Evolutionary conservation across 1,284 basidiomycete species (phyloP).

Genomic region (Irpex lacteus): DNA sequence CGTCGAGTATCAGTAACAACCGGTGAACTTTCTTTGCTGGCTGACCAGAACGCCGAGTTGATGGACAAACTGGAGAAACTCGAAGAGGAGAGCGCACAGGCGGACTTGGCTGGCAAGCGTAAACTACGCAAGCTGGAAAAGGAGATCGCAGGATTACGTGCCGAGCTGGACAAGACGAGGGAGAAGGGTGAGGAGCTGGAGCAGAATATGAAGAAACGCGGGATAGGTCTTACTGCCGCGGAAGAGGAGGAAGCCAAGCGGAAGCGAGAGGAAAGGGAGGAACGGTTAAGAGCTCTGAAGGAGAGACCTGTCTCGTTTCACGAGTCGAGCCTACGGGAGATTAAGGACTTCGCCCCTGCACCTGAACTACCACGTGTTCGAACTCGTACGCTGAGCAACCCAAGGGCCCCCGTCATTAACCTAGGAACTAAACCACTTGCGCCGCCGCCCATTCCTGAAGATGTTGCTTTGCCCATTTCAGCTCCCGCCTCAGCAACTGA

Average conservation of each 20-base stretch:
- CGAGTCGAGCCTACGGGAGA: slow-evolving; percentile 12
- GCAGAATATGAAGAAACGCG: slow-evolving; percentile 41
- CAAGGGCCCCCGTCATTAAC: slow-evolving; percentile 2
- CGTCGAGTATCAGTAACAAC: slow-evolving; percentile 65
- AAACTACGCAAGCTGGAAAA: slow-evolving; percentile 71
- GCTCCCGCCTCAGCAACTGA: neutral
- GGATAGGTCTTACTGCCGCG: slow-evolving; percentile 34
- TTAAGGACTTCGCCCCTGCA: slow-evolving; percentile 62
- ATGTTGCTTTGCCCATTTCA: neutral
- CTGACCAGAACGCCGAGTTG: slow-evolving; percentile 81
- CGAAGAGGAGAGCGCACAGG: slow-evolving; percentile 63
- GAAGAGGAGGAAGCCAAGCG: slow-evolving; percentile 25
- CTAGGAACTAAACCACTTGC: neutral
- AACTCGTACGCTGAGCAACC: neutral
- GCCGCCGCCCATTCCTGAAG: neutral
- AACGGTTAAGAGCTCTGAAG: slow-evolving; percentile 44
- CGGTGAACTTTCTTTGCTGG: slow-evolving; percentile 64
- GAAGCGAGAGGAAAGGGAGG: slow-evolving; percentile 56
- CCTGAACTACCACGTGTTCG: slow-evolving; percentile 19
- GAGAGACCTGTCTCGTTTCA: slow-evolving; percentile 30
- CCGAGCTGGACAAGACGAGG: slow-evolving; percentile 72
- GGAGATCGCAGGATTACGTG: slow-evolving; percentile 67
- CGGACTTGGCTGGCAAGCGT: slow-evolving; percentile 66
- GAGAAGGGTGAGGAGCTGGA: slow-evolving; percentile 68
- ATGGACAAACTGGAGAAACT: slow-evolving; percentile 70